Evolutionary conservation across 2,329 filamentous ascomycete genomes (phyloP).

Genomic region (Alternaria viburni): DNA sequence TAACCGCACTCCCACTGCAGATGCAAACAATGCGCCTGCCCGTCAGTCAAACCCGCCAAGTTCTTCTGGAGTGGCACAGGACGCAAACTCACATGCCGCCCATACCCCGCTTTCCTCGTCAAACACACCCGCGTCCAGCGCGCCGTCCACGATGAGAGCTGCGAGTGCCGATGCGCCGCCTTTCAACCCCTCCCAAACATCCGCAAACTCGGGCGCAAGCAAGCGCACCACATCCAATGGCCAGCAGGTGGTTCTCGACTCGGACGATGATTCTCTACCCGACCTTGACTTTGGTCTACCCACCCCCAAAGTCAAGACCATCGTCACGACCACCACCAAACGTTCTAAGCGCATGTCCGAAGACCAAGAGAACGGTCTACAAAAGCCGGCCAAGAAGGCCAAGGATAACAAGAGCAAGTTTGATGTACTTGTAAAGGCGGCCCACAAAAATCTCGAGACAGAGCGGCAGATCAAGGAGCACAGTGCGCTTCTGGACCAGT

Average conservation of each 20-base stretch:
- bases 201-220: conserved; percentile 46
- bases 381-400: conserved; percentile 25
- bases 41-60: not conserved
- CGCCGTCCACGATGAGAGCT: conserved; percentile 3
- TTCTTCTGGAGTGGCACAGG: not conserved
- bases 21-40: conserved; percentile 5
- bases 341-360: conserved; percentile 18
- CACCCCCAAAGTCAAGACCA: conserved; percentile 12
- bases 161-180: conserved; percentile 6
- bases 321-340: conserved; percentile 7
- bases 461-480: conserved; percentile 35
- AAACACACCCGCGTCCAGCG: conserved; percentile 4
- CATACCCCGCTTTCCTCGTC: not conserved
- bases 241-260: conserved; percentile 63
- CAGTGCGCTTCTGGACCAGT: conserved; percentile 35
- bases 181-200: conserved; percentile 35
- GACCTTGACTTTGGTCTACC: conserved; percentile 57
- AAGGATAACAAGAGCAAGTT: conserved; percentile 26
- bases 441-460: conserved; percentile 28
- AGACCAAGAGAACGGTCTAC: conserved; percentile 25
- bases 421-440: conserved; percentile 29
- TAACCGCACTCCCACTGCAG: not conserved
- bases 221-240: conserved; percentile 63
- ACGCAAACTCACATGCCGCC: not conserved
- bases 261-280: conserved; percentile 61